Evolutionary conservation across 352 stramenopile species (phyloP).

Genomic region (Pythium grandisporangium): DNA sequence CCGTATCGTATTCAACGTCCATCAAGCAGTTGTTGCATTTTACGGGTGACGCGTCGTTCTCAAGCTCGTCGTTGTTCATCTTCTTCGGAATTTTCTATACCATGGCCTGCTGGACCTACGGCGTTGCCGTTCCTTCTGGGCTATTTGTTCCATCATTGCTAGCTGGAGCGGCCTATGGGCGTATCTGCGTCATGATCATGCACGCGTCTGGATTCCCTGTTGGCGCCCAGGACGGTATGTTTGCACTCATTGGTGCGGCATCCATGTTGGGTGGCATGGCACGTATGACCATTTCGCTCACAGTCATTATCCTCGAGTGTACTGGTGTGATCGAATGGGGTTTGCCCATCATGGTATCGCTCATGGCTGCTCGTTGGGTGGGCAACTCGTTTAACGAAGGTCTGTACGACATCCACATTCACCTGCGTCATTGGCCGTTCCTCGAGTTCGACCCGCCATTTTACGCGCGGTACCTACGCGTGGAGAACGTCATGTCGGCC

Average conservation of each 20-base stretch:
- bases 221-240: constrained; percentile 86
- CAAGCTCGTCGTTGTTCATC: constrained; percentile 88
- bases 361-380: constrained; percentile 95
- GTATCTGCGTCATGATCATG: constrained; percentile 58
- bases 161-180: constrained; percentile 92
- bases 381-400: constrained; percentile 98
- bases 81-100: constrained; percentile 95
- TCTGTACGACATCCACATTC: constrained; percentile 99
- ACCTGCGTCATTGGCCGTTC: constrained; percentile 95
- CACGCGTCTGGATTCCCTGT: constrained; percentile 55
- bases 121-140: constrained; percentile 94
- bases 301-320: constrained; percentile 97
- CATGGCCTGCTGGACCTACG: constrained; percentile 93
- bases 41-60: constrained; percentile 86
- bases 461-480: constrained; percentile 66
- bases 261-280: constrained; percentile 95
- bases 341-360: constrained; percentile 96
- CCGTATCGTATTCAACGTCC: constrained; percentile 91
- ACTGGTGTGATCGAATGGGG: constrained; percentile 98
- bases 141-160: constrained; percentile 97
- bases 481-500: constrained; percentile 70
- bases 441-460: constrained; percentile 93
- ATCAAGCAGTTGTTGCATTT: constrained; percentile 98
- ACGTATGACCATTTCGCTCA: constrained; percentile 98
- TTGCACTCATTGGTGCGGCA: constrained; percentile 94